These are phyloP conservation scores for Viridothelium virens DNA, from an alignment of 495 filamentous ascomycete genomes.

Conservation along the genomic window DNA sequence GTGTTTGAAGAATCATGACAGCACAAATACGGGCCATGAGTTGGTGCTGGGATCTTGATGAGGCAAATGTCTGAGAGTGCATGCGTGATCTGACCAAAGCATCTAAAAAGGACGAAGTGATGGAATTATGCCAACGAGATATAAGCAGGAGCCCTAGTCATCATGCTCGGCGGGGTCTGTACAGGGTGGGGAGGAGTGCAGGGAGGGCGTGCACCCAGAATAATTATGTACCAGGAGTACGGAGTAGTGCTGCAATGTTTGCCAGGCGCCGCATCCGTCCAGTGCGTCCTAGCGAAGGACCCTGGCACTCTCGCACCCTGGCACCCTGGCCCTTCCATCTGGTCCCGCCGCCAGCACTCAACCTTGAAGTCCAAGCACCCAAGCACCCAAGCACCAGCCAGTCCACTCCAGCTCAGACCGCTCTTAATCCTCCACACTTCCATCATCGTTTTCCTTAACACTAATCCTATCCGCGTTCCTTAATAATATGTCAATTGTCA, in stretches of 20 bases:
- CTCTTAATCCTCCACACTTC: slow-evolving; percentile 3
- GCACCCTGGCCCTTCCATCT: too few relatives aligned
- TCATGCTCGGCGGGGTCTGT: not conserved
- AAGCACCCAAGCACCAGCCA: too few relatives aligned
- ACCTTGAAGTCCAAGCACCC: too few relatives aligned
- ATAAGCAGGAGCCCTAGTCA: slow-evolving; percentile 1
- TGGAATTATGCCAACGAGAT: not conserved
- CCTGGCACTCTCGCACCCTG: too few relatives aligned
- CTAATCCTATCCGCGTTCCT: not conserved
- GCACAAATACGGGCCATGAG: too few relatives aligned
- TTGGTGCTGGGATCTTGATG: too few relatives aligned
- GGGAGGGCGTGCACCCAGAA: too few relatives aligned
- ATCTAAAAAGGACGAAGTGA: not conserved
- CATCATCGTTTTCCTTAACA: not conserved
- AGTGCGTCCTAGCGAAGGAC: too few relatives aligned
- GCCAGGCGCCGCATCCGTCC: slow-evolving; percentile 3
- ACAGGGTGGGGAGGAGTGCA: not conserved
- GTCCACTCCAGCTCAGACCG: slow-evolving; percentile 10
- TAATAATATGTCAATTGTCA: slow-evolving; percentile 1
- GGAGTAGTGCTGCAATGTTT: slow-evolving; percentile 1
- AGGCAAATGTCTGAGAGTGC: not conserved
- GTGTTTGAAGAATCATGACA: too few relatives aligned
- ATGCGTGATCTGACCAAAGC: not conserved
- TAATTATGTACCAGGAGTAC: too few relatives aligned
- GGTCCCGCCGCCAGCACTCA: too few relatives aligned